Base-by-base conservation (phyloP, 768 basidiomycete genomes). In the Xerocomus brunneocitrinus region DNA sequence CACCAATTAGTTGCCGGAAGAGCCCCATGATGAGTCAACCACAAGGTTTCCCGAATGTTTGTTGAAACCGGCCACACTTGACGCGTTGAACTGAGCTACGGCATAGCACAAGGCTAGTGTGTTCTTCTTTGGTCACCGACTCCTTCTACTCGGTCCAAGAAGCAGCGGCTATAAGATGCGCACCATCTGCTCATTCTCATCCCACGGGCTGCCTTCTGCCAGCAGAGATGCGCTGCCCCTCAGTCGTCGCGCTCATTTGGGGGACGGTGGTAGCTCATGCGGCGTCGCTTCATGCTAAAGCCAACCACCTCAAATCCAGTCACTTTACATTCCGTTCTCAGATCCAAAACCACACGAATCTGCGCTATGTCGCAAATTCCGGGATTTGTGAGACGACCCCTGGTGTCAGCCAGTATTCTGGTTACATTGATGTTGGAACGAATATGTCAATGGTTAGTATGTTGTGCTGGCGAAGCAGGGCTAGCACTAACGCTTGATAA, bases 351-450 rank as follows among this genome's bases (percentile, higher is more conserved):
- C 65, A 68, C 42, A 62, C 63, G 8, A 62, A 53, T 19, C 58
- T 84, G 5, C 75, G 79, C 10, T 83, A 76, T 64, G 74, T 84
- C n/a, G 67, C 73, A 5, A 74, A 85, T 57, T 84, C 84, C 1
- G 83, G 82, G 0, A 73, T 85, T 4, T 85, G 84, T 57, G 84
- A 85, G 63, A 84, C 83, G 12, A 84, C 84, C 0, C 78, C 82
- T 0, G 78, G 77, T 0, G 82, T 85, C 1, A 66, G 67, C n/a
- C 83, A 84, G 58, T 71, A 81, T 38, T 84, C 82, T 0, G 85
- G 85, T 2, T 87, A 85, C 61, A 70, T 83, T 8, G 77, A 83
- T 35, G 67, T 86, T 28, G 80, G 77, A 8, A 69, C 59, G 14
- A 78, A 81, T 47, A 82, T 80, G 76, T 82, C 80, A 0, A 79